Evolutionary conservation across 495 filamentous ascomycete species (phyloP), one percentile per base, ranked within the genome.

Genomic region (Aspergillus affinis): DNA sequence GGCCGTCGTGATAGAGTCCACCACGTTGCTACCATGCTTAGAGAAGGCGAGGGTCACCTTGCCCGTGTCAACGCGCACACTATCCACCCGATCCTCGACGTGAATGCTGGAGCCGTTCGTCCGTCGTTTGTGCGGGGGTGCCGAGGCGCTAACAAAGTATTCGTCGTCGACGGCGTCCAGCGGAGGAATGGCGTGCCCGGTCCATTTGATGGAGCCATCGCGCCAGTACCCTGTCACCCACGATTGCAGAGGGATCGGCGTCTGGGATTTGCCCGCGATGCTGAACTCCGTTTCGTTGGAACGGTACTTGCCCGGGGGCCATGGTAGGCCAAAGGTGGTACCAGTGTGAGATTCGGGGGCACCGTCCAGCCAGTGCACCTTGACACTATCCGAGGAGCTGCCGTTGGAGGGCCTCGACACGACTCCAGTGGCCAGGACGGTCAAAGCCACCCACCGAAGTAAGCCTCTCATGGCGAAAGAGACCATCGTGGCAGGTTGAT

Each of bases 181-280:
- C 27, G 57, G 27, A 9, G 68, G 62, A 29, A 81, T 55, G 15
- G 78, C 75, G 57, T 79, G 76, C 0, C 71, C 75, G 3, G 75
- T 77, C 78, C 78, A 81, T 68, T 81, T 81, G 47, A 78, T 69
- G 6, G 75, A 75, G 27, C 71, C 75, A 60, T 81, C 78, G 9
- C 70, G 68, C 78, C 78, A 81, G 54, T 74, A 74, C 1, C 71
- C 75, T 2, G 69, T 78, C 8, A 73, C 64, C 76, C 78, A 78
- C 2, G 75, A 76, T 55, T 78, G 70, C 8, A 79, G 59, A 6
- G 63, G 62, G 26, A 77, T 63, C 20, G 65, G 49, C 26, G 61
- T 44, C 3, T 66, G 62, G 17, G 57, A 45, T 3, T 66, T 61
- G 4, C 62, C 62, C 41, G 59, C 26, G 21, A 72, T 69, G 12